Base-by-base conservation (phyloP, 805 yeast species). In the Clavispora phyllophila region DNA sequence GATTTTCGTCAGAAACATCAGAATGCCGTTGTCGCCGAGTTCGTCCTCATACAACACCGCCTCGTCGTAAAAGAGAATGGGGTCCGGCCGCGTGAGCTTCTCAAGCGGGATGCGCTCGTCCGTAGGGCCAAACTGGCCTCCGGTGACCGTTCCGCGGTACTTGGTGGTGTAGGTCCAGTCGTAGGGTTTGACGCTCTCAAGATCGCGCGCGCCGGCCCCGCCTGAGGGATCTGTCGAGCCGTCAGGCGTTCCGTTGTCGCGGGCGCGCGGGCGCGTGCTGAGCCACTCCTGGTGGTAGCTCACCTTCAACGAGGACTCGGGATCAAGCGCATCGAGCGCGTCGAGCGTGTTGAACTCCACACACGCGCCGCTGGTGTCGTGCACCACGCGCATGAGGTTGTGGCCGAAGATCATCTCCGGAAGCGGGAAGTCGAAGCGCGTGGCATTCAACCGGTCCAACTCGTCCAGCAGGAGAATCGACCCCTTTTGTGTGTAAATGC, bases 391-490 rank as follows among this genome's bases (percentile, higher is more conserved):
- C 9, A 89, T 79, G 43, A 65, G 63, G 57, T 86, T 90, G 51
- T 86, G 79, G 9, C 98, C 98, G 65, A 93, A 93, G 5, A 93
- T 89, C 98, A 93, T 93, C 61, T 93, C 99, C 0, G 99, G 99
- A 34, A 91, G 65, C 0, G 98, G 96, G 47, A 91, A 78, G 13
- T 81, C 81, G 41, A 84, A 73, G 40, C 81, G 58, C 10, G 57
- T 49, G 4, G 75, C 76, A 60, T 80, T 85, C 55, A 83, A 75
- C 2, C 63, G 63, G 44, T 88, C 96, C 43, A 91, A 75, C 56
- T 89, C 96, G 1, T 62, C 69, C 1, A 89, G 72, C 50, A 76
- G 83, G 46, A 88, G 65, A 36, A 91, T 91, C 1, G 98, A 95
- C 39, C 77, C 76, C 59, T 88, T 80, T 24, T 71, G 66, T 0